Percentiles rank a stretch among this genome's conserved stretches.
These are phyloP conservation scores for Pyrenopolyporus hunteri DNA, from an alignment of 495 filamentous ascomycete species.

Conservation along the genomic window DNA sequence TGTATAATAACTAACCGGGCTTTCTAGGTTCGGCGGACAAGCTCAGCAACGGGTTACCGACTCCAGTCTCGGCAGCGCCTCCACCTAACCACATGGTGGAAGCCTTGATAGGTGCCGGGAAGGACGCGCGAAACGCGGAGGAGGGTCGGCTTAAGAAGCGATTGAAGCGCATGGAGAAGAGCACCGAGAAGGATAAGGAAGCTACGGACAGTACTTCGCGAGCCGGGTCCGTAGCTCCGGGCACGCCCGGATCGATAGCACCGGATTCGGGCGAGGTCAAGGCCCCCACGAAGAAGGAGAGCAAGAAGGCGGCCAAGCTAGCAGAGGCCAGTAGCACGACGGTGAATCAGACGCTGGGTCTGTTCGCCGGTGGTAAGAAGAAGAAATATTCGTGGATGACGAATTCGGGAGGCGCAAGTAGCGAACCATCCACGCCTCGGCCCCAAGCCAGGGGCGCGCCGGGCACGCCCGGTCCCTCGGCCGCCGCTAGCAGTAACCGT, in stretches of 20 bases:
- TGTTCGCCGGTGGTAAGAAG: constrained; percentile 60
- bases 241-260: constrained; percentile 56
- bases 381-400: constrained; percentile 69
- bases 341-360: constrained; percentile 61
- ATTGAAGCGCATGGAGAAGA: constrained; percentile 47
- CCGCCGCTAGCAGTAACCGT: constrained; percentile 15
- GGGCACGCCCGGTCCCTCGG: constrained; percentile 30
- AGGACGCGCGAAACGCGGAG: constrained; percentile 53
- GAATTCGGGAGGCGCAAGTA: constrained; percentile 43
- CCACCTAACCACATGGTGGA: constrained; percentile 46
- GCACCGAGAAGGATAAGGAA: constrained; percentile 46
- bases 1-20: constrained; percentile 27
- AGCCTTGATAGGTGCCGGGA: constrained; percentile 45
- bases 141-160: constrained; percentile 57
- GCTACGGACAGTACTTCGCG: constrained; percentile 45
- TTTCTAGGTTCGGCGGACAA: constrained; percentile 33
- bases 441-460: constrained; percentile 39
- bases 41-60: constrained; percentile 36
- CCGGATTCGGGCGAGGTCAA: constrained; percentile 52
- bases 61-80: constrained; percentile 32
- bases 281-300: constrained; percentile 62
- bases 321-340: constrained; percentile 61
- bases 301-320: constrained; percentile 61
- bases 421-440: constrained; percentile 55
- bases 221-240: constrained; percentile 53